phyloP scores from a whole-genome alignment of 31 red algal species.

The Endocladia muricata region DNA sequence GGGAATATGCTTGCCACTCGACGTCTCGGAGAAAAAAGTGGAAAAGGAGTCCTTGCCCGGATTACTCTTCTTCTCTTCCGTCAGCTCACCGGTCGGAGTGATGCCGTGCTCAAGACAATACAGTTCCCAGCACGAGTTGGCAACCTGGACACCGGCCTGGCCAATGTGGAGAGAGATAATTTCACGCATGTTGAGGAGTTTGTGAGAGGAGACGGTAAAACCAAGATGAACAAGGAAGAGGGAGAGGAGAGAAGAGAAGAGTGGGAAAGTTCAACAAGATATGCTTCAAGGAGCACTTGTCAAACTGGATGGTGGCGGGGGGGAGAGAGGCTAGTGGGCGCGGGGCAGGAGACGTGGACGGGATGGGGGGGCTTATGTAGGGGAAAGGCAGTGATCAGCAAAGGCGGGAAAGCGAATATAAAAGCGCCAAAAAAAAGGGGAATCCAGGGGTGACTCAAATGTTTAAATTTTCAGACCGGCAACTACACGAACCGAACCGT shows the following conservation, averaged over 20 bases:
- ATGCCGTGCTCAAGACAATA: constrained; percentile 99
- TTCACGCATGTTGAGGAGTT: constrained; percentile 76
- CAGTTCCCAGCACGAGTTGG: constrained; percentile 99
- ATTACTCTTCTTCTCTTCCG: constrained; percentile 35
- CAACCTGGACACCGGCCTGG: constrained; percentile 97
- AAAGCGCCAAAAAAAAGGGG: too few relatives aligned
- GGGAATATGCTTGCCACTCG: constrained; percentile 86
- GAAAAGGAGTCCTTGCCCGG: constrained; percentile 75
- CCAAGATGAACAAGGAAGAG: not conserved
- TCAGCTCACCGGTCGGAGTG: constrained; percentile 76
- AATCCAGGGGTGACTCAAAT: too few relatives aligned
- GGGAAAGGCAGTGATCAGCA: too few relatives aligned
- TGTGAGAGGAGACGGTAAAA: not conserved
- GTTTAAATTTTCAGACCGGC: too few relatives aligned
- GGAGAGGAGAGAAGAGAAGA: not conserved
- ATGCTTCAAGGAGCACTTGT: constrained; percentile 77
- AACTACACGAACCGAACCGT: too few relatives aligned
- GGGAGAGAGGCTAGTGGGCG: too few relatives aligned
- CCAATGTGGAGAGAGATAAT: constrained; percentile 99
- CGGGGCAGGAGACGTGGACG: too few relatives aligned
- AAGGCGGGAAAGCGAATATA: too few relatives aligned
- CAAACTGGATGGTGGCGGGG: constrained; percentile 45
- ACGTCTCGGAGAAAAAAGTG: constrained; percentile 97
- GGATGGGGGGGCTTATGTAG: too few relatives aligned
- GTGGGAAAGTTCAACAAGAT: constrained; percentile 72